Percentiles rank a stretch among this genome's conserved stretches.
These are phyloP conservation scores for Astragalus glycyphyllos DNA, from an alignment of 306 rosid genomes.

Conservation along the genomic window DNA sequence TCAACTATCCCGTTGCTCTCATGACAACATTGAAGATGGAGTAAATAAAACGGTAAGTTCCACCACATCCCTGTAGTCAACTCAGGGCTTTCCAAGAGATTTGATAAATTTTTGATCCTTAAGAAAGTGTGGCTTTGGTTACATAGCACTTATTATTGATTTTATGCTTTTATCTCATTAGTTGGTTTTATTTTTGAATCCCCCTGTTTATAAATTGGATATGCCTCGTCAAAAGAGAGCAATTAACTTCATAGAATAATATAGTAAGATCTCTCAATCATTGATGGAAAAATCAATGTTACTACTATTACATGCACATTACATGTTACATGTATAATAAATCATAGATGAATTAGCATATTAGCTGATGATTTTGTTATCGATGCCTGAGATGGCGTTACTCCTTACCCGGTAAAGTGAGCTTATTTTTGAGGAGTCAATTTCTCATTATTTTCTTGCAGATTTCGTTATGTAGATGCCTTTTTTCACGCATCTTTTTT, in stretches of 20 bases:
- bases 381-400: too few relatives aligned
- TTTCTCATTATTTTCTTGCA: not conserved
- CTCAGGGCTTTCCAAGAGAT: not conserved
- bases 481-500: not conserved
- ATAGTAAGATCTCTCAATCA: not conserved
- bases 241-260: not conserved
- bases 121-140: not conserved
- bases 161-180: not conserved
- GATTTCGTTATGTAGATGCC: constrained; percentile 1
- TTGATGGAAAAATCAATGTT: not conserved
- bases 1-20: constrained; percentile 39
- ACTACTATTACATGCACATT: too few relatives aligned
- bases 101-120: not conserved
- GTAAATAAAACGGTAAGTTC: constrained; percentile 67
- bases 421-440: not conserved
- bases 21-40: constrained; percentile 60
- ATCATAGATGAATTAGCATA: not conserved
- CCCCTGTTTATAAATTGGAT: not conserved
- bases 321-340: not conserved
- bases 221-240: not conserved
- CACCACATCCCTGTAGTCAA: not conserved
- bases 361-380: too few relatives aligned
- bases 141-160: not conserved
- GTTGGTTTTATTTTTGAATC: not conserved
- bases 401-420: not conserved